These are phyloP conservation scores for Sclerotinia borealis DNA, from an alignment of 2,329 filamentous ascomycete genomes.

Conservation along the genomic window DNA sequence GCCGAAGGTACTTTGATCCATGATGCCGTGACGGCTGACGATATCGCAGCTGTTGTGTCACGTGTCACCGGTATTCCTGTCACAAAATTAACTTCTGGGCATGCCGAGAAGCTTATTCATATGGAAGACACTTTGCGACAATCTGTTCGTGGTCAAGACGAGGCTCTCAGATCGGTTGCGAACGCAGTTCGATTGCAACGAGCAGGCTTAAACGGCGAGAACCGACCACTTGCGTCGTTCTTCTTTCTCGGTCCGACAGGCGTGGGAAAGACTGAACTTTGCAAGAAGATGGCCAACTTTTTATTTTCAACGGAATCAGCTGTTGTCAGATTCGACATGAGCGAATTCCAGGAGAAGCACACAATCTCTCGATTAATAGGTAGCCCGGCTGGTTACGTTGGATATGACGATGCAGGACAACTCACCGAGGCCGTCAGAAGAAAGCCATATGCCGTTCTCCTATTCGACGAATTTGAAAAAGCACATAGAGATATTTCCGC, in stretches of 20 bases:
- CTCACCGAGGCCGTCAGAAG: conserved; percentile 90
- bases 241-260: conserved; percentile 97
- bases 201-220: conserved; percentile 85
- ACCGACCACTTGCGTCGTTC: conserved; percentile 85
- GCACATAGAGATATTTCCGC: conserved; percentile 93
- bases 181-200: conserved; percentile 92
- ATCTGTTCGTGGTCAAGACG: conserved; percentile 86
- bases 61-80: conserved; percentile 78
- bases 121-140: conserved; percentile 89
- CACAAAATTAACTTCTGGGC: conserved; percentile 84
- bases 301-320: conserved; percentile 88
- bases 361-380: conserved; percentile 91
- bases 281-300: conserved; percentile 91
- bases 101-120: conserved; percentile 88
- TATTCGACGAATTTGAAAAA: conserved; percentile 98
- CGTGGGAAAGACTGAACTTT: conserved; percentile 94
- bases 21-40: conserved; percentile 90
- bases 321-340: conserved; percentile 95
- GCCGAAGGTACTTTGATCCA: conserved; percentile 61
- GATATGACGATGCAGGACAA: conserved; percentile 94
- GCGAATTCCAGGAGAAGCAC: conserved; percentile 95
- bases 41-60: conserved; percentile 89
- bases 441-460: conserved; percentile 89
- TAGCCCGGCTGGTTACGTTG: conserved; percentile 88
- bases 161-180: conserved; percentile 83